These are phyloP conservation scores for Helianthus tuberosus DNA, from an alignment of 129 eudicot genomes.

Conservation along the genomic window DNA sequence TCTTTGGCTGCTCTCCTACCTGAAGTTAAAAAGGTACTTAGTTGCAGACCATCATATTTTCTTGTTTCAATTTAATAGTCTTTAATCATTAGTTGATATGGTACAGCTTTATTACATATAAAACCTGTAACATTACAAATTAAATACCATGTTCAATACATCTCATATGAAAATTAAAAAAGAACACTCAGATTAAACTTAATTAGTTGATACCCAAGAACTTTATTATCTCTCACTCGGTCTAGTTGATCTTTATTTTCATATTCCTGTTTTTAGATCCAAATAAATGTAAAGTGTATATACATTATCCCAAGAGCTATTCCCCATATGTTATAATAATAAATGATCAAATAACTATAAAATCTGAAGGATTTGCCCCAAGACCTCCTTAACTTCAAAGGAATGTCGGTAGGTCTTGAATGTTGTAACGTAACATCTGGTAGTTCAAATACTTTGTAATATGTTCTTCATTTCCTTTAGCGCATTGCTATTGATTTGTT, in stretches of 20 bases:
- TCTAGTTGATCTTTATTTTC: no score
- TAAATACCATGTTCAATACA: neutral
- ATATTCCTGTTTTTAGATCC: no score
- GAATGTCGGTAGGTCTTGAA: no score
- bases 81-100: neutral
- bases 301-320: no score
- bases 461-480: no score
- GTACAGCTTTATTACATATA: neutral
- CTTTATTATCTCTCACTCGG: neutral
- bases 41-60: neutral
- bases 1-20: conserved; percentile 37
- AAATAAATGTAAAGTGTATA: no score
- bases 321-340: no score
- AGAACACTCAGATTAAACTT: neutral
- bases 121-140: neutral
- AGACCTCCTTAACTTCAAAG: no score
- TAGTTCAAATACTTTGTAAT: no score
- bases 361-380: no score
- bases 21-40: conserved; percentile 30
- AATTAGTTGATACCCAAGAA: neutral
- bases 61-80: neutral
- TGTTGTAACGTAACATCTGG: no score
- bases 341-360: no score
- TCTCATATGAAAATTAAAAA: neutral
- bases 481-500: neutral